Evolutionary conservation across 306 rosid species (phyloP).

Genomic region (Castanopsis chinensis): DNA sequence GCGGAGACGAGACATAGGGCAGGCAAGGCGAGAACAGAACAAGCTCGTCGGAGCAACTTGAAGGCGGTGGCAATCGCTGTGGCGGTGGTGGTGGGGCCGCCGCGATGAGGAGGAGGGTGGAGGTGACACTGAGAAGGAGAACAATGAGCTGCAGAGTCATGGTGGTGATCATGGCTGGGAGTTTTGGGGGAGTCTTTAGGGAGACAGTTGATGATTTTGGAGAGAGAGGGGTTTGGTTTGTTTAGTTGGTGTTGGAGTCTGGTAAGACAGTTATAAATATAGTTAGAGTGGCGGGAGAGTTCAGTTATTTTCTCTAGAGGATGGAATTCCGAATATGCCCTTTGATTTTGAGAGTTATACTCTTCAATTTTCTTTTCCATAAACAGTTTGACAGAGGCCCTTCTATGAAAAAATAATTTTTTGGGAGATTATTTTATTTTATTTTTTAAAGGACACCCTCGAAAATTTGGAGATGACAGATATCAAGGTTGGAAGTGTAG

Average conservation of each 20-base stretch:
- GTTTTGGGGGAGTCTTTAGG: neutral
- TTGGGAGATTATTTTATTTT: too few relatives aligned
- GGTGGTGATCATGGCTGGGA: conserved; percentile 4
- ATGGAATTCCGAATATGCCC: too few relatives aligned
- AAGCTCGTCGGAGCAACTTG: conserved; percentile 43
- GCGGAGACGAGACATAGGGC: conserved; percentile 53
- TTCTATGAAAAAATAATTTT: too few relatives aligned
- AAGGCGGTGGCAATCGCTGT: neutral
- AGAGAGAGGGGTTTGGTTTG: neutral
- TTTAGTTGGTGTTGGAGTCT: neutral
- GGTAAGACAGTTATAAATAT: neutral
- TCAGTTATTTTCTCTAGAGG: too few relatives aligned
- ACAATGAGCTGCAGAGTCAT: neutral
- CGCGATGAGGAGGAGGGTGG: neutral
- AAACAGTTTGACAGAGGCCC: too few relatives aligned
- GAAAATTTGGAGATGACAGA: conserved; percentile 57
- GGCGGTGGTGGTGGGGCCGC: neutral
- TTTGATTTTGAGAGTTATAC: too few relatives aligned
- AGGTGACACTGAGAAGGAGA: neutral
- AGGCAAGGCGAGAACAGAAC: conserved; percentile 63
- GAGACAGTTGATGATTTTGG: neutral
- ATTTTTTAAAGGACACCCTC: conserved; percentile 44
- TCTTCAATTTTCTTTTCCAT: too few relatives aligned
- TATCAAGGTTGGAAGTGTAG: conserved; percentile 88
- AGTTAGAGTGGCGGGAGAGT: neutral